These are phyloP conservation scores for Ceratocystis papillata DNA, from an alignment of 2,329 filamentous ascomycete genomes.

Conservation along the genomic window DNA sequence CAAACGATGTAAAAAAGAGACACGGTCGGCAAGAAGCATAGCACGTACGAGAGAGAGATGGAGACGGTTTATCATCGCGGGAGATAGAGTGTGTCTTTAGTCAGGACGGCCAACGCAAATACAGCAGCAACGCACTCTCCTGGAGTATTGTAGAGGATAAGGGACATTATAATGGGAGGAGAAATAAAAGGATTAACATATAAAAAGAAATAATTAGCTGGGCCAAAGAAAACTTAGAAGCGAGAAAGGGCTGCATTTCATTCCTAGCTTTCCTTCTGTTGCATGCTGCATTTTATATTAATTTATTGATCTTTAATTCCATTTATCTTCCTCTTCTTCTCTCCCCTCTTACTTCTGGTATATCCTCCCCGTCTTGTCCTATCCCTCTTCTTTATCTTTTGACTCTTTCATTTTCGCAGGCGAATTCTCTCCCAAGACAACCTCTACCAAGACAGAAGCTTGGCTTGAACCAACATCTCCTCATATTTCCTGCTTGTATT, in stretches of 20 bases:
- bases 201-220: not conserved
- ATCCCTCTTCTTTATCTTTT: not conserved
- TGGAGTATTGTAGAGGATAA: not conserved
- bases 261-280: not conserved
- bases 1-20: not conserved
- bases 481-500: no score
- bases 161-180: no score
- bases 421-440: no score
- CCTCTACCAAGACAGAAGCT: no score
- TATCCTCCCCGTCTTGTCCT: not conserved
- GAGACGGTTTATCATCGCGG: not conserved
- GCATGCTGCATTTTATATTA: not conserved
- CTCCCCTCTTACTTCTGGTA: not conserved
- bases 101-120: not conserved
- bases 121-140: not conserved
- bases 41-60: no score
- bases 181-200: not conserved
- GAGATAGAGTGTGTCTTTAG: not conserved
- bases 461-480: no score
- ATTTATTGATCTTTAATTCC: conserved; percentile 4
- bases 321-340: not conserved
- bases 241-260: not conserved
- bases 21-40: no score
- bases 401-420: no score
- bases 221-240: not conserved